Base-by-base conservation (phyloP, 768 basidiomycete species). In the Leucocoprinus birnbaumii region DNA sequence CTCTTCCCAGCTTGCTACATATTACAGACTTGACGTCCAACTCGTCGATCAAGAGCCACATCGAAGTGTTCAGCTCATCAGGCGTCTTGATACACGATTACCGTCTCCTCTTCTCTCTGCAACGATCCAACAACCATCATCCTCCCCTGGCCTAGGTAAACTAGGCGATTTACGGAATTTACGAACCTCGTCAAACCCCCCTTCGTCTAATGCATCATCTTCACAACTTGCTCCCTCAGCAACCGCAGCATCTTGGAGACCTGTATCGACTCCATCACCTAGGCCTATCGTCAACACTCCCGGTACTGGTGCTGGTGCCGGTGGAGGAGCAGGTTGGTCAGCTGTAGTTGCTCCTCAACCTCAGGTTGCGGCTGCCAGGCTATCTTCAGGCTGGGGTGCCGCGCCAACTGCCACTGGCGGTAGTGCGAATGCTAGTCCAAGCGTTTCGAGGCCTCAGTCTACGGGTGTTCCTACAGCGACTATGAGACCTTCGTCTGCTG, bases 21-120 rank as follows among this genome's bases (percentile, higher is more conserved):
- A 87, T 3, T 98, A 96, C 65, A 79, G 91, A 18, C 83, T 98
- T 66, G 88, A 91, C 57, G 84, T 87, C 0, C 83, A 89, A 61
- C 84, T 94, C 75, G 83, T 99, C 18, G 96, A 98, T 66, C 89
- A 89, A 62, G 96, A 97, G 62, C 96, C 96, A 0, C 80, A 89
- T 63, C 77, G 91, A 46, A 85, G 91, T 60, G 88, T 96, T 1
- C 88, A 92, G 65, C 80, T 97, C 46, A 73, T 91, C 48, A 80
- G 91, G 31, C 81, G 92, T 13, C 70, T 94, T 45, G 94, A 97
- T 66, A 87, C 93, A 0, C 83, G 91, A 21, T 71, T 91, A 4
- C 94, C 94, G 0, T 66, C 62, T 1, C 90, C 91, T 1, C 71
- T 86, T 3, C 77, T 98, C 5, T 92, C 91, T 1, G 58, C 72